Evolutionary conservation across 495 filamentous ascomycete species (phyloP), one percentile per base, ranked within the genome.

Genomic region (Diplogelasinospora grovesii): DNA sequence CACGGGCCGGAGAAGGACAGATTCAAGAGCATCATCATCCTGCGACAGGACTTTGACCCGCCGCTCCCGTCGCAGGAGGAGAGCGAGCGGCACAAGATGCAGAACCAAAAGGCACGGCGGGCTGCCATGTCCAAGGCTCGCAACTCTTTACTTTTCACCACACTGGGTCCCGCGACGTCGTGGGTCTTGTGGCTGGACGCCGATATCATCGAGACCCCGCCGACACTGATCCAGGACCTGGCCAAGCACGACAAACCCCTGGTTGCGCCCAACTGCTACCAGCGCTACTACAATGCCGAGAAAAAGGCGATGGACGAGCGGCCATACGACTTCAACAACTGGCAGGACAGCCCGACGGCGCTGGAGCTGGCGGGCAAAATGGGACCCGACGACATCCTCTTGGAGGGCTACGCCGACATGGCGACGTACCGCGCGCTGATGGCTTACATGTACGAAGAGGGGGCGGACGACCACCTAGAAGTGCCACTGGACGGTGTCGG

Each of bases 151-250:
- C 71, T 98, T 42, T 98, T 97, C 66, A 96, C 93, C n/a, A 97
- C 90, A 1, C 70, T 98, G 9, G 93, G 92, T 3, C 89, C 88
- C n/a, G 73, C 77, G 13, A 96, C 89, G 0, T 86, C 86, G 5
- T 98, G 92, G 92, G 89, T 98, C 18, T 70, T 98, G 36, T 98
- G 92, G 92, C 68, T 98, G 19, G 92, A 98, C 54, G 75, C 83
- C 19, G 92, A 98, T 53, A 86, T 98, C 48, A 50, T 97, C 47
- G 92, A 98, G 64, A 88, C 86, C 1, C 92, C 92, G 0, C 63
- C 78, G 2, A 78, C 77, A 4, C 69, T 98, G 9, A 95, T 98
- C 52, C 87, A 98, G 61, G 92, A 98, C 59, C 79, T 98, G 9
- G 89, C 92, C 5, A 57, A 63, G 3, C 88, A 95, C 57, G 74